Conservation (phyloP, 805 yeast species). For the Sugiyamaella floridensis region DNA sequence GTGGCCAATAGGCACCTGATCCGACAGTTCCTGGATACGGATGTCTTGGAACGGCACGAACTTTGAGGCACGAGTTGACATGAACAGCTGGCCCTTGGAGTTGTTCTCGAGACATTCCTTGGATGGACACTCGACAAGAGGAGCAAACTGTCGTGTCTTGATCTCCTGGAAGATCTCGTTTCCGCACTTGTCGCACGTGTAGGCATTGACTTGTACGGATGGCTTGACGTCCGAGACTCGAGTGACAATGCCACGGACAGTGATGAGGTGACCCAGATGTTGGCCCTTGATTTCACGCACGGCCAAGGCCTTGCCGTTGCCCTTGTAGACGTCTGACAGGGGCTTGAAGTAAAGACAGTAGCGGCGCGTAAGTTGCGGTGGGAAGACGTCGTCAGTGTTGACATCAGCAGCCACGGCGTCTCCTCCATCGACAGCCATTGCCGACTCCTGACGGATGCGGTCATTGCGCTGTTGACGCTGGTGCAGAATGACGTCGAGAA, state of each 20-base stretch:
- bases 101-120: constrained; percentile 70
- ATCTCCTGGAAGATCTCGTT: constrained; percentile 95
- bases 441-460: constrained; percentile 52
- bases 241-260: constrained; percentile 90
- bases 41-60: constrained; percentile 94
- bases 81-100: constrained; percentile 80
- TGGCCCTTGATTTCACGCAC: constrained; percentile 86
- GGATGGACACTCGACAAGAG: constrained; percentile 82
- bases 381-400: constrained; percentile 54
- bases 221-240: constrained; percentile 97
- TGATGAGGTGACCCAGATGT: constrained; percentile 77
- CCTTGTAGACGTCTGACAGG: constrained; percentile 33
- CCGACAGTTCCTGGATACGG: constrained; percentile 86
- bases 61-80: constrained; percentile 93
- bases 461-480: constrained; percentile 82
- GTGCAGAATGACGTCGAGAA: constrained; percentile 83
- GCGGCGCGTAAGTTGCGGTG: constrained; percentile 79
- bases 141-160: constrained; percentile 72
- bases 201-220: constrained; percentile 81
- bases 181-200: constrained; percentile 97
- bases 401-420: constrained; percentile 15
- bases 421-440: constrained; percentile 28
- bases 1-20: constrained; percentile 97
- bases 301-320: constrained; percentile 54
- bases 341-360: constrained; percentile 86